Base-by-base conservation (phyloP, 2,329 filamentous ascomycete species). In the Pseudopyricularia cyperi region DNA sequence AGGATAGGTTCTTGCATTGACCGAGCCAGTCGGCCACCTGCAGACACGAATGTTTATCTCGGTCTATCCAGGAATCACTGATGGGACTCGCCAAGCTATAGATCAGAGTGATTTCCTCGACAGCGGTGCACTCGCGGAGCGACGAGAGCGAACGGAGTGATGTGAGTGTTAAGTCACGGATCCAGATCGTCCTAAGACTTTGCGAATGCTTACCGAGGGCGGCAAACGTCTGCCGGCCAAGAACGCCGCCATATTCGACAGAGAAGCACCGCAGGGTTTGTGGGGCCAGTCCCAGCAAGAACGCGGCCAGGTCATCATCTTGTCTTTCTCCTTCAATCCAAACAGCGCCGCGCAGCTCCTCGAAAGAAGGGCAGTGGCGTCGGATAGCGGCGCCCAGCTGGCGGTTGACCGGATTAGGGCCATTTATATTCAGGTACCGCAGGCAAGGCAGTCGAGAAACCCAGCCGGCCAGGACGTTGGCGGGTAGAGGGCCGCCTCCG, bases 191-290 rank as follows among this genome's bases (percentile, higher is more conserved):
- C 42, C 57, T 63, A 5, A 72, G 57, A 3, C 69, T 70, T 5
- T 52, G 28, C 1, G 68, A 60, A 51, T 72, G 70, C 1, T 49
- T 22, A 24, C 53, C 74, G 11, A 88, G 66, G 4, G 81, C 79
- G 42, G 70, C 62, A 14, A 84, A 75, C 1, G 80, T 77, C 44
- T 76, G 68, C 3, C 68, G 64, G 0, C 75, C 75, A 15, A 85
- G 69, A 3, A 71, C 66, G 56, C 78, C 78, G 39, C 70, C 67
- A 59, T 75, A 77, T 52, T 80, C 71, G 28, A 81, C 72, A 53
- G 79, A 70, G 52, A 87, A 80, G 19, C 71, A 72, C 52, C 71
- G 69, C 11, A 88, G 65, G 1, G 73, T 78, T 55, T 85, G 74
- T 2, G 73, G 69, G 17, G 66, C 71, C 48, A 87, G 69, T 1